Base-by-base conservation (phyloP, 148 eudicot species). In the Arctostaphylos glauca region DNA sequence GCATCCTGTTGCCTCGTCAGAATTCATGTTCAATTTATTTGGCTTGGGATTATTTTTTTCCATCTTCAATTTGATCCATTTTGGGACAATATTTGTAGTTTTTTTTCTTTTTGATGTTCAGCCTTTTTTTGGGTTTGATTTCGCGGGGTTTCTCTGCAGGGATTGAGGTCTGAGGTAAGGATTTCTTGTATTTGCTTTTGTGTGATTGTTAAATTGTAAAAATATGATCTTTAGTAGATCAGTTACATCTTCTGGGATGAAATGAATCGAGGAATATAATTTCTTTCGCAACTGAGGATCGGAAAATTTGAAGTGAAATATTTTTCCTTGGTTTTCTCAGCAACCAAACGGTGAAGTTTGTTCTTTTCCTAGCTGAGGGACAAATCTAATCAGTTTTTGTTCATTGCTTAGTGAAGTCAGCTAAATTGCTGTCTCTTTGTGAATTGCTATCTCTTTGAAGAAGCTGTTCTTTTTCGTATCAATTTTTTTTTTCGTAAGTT, bases 301-400 rank as follows among this genome's bases (percentile, higher is more conserved):
- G 21, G n/a, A 25, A 9, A 79, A 21, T 1, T 23, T 21, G 12
- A 66, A 49, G 18, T 25, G 78, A 59, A 49, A 21, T 16, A 23
- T 6, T n/a, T 50, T 74, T 21, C 49, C 76, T 74, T 74, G 54
- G 76, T 62, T 66, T 41, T 80, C 13, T 50, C 62, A 47, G 78
- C 81, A 53, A 74, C 12, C 41, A 12, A 44, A 71, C 46, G 68
- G 75, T 60, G 74, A 6, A 12, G 9, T 60, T 73, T 74, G 74
- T 73, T 80, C 74, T 74, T 80, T 58, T 73, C 73, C 50, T 74
- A 48, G 77, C 71, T 58, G 23, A 48, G 52, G 52, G 60, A 70
- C 75, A 48, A 80, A 50, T 84, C 44, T 38, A 70, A 55, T 59
- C 10, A 5, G 46, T 2, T 75, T 9, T 77, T 71, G 38, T 48